Evolutionary conservation across 2,329 filamentous ascomycete species (phyloP), one percentile per base, ranked within the genome.

Genomic region (Aspergillus sp.): DNA sequence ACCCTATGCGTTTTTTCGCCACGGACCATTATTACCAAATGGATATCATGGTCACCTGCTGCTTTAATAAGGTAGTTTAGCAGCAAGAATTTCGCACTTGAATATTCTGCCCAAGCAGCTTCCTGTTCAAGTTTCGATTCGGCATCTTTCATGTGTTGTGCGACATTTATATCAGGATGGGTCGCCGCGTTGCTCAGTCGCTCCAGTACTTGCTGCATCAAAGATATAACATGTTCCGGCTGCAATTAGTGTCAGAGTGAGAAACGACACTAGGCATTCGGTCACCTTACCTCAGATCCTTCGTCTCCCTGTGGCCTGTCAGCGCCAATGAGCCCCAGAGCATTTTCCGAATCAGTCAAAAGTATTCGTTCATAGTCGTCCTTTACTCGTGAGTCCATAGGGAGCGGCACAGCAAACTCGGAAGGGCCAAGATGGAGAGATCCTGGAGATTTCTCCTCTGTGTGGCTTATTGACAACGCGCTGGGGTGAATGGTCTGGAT

Each of bases 21-120:
- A 60, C 72, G 68, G 5, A 72, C 69, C 59, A 74, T 71, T 34
- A 80, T 64, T 15, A 79, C 68, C 13, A 79, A 57, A 54, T 79
- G 76, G 12, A 75, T 61, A 48, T 76, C 72, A 51, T 68, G 64
- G 4, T 56, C 62, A 20, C 66, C 68, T 2, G 71, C 70, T 15
- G 72, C 59, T 42, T 78, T 70, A 27, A 78, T 69, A 13, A 79
- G 66, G 54, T 76, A 71, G n/a, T 75, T 73, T 4, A 80, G 67
- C 19, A 80, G 72, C 19, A 73, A 65, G 44, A 80, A 80, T 60
- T 80, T 80, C 9, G 77, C 71, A 49, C 78, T 79, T 7, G 75
- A 77, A 60, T 79, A 79, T 54, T 80, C 77, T 4, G 76, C 77
- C 74, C 77, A 80, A 4, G 73, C 66, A 5, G 77, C 74, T 58